Percentiles rank a stretch among this genome's conserved stretches.
Conservation (phyloP, 139 green algal species). For the Picochlorum sp. region DNA sequence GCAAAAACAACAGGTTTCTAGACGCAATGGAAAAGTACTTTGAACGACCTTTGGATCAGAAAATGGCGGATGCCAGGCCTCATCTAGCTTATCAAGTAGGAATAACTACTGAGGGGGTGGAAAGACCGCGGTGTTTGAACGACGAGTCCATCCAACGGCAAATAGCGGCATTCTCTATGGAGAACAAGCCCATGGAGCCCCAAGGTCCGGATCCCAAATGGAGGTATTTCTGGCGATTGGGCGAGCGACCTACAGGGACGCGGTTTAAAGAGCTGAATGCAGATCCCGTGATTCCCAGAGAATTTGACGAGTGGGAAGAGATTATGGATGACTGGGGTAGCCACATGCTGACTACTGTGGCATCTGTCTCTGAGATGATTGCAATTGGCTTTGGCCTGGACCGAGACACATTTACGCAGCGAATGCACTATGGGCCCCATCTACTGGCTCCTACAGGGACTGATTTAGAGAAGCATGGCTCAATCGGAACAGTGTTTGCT, state of each 20-base stretch:
- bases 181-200: conserved; percentile 30
- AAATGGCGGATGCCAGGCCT: conserved; percentile 51
- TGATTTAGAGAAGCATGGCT: conserved; percentile 10
- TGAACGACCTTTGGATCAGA: conserved; percentile 33
- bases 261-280: conserved; percentile 78
- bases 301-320: conserved; percentile 62
- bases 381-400: conserved; percentile 62
- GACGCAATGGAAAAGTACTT: conserved; percentile 85
- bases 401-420: conserved; percentile 41
- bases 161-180: conserved; percentile 20
- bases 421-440: conserved; percentile 73
- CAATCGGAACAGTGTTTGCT: conserved; percentile 52
- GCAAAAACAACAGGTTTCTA: conserved; percentile 64
- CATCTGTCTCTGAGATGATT: conserved; percentile 40
- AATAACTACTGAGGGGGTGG: conserved; percentile 67
- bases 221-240: conserved; percentile 80
- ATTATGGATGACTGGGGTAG: conserved; percentile 78
- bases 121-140: conserved; percentile 54
- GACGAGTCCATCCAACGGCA: conserved; percentile 26
- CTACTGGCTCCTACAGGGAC: conserved; percentile 79
- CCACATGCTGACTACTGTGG: conserved; percentile 39
- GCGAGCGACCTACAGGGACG: conserved; percentile 40
- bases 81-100: conserved; percentile 26
- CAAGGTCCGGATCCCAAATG: conserved; percentile 70
- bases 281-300: conserved; percentile 49